Evolutionary conservation across 1,284 basidiomycete species (phyloP), one percentile per base, ranked within the genome.

Genomic region (Takashimella koratensis): DNA sequence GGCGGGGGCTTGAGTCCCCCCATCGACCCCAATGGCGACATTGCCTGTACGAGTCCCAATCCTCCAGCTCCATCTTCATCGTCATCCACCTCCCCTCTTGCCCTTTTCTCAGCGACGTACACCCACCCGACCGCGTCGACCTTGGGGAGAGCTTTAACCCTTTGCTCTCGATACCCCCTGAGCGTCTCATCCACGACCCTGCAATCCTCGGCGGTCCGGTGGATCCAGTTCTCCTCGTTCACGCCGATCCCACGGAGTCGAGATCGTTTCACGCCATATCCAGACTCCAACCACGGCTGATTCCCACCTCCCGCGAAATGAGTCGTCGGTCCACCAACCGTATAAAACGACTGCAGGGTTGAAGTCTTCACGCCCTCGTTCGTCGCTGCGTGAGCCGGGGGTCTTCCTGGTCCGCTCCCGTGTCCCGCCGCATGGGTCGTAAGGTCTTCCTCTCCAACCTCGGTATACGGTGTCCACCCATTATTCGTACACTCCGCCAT

Each of bases 201-300:
- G 0, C 84, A 82, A 26, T 85, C 81, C 65, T 79, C 79, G 2
- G 90, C 87, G 52, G 85, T 85, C 67, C 86, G 81, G 62, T 77
- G 79, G 86, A 95, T 92, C 91, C 91, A 96, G 66, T 93, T 92
- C 64, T 92, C 86, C 66, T 85, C 85, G 25, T 82, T 85, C 11
- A 92, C 81, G 0, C 88, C 88, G 52, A 88, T 85, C 11, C 84
- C 54, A 40, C 64, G 51, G 42, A 78, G 57, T 52, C 62, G 67
- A 11, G 67, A 60, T 11, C 74, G 67, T 53, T 75, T 73, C 48
- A 86, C 87, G 57, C 87, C 90, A 52, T 86, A 76, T 0, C 87
- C 87, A 0, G 86, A 87, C 62, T 90, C 88, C 58, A 85, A 86
- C 75, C 86, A 94, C 0, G 92, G 92, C 10, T 89, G 88, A 74